A percentile compares a stretch with the other conserved stretches of the same genome.
phyloP scores from a whole-genome alignment of 2,329 filamentous ascomycete species.

The Neofusicoccum sp. region DNA sequence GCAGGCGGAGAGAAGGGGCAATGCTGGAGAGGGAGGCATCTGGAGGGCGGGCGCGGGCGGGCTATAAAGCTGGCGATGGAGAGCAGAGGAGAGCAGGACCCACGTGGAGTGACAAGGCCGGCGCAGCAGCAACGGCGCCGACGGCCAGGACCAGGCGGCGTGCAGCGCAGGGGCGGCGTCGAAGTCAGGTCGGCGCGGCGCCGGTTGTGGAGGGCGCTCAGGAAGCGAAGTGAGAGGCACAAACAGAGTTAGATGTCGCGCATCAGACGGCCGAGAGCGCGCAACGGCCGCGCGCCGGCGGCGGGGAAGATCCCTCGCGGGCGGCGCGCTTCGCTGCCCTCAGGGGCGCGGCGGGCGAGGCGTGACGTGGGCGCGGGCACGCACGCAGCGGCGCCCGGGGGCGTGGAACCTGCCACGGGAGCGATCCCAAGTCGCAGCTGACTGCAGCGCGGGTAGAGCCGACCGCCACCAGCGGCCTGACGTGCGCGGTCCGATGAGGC shows the following conservation, averaged over 20 bases:
- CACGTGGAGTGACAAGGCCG: conserved; percentile 15
- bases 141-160: neutral
- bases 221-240: neutral
- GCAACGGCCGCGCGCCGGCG: neutral
- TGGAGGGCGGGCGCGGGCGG: conserved; percentile 2
- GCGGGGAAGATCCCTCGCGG: conserved; percentile 4
- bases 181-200: neutral
- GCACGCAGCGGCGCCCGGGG: neutral
- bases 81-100: conserved; percentile 5
- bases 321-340: neutral
- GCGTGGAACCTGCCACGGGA: conserved; percentile 6
- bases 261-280: conserved; percentile 7
- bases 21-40: neutral
- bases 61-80: conserved; percentile 8
- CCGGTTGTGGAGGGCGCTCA: neutral
- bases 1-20: conserved; percentile 3
- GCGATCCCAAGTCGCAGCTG: conserved; percentile 10
- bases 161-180: neutral
- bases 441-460: conserved; percentile 9
- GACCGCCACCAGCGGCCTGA: neutral
- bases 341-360: neutral
- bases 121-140: conserved; percentile 5
- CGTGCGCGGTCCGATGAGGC: neutral
- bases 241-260: conserved; percentile 11
- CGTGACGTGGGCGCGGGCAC: neutral